Evolutionary conservation across 768 basidiomycete species (phyloP), one percentile per base, ranked within the genome.

Genomic region (Boletus insuetus): DNA sequence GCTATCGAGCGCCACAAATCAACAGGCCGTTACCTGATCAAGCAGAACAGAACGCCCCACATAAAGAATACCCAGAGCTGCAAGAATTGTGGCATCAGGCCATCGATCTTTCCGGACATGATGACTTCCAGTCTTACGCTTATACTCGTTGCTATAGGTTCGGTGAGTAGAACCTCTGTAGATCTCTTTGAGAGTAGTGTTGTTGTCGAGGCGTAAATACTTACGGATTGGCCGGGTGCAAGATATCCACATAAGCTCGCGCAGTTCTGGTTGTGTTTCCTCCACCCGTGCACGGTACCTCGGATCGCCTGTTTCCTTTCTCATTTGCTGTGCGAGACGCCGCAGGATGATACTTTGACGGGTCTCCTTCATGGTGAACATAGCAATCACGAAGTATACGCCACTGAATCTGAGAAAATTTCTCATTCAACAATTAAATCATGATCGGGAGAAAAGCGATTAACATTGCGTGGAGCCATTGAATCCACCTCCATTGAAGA

Each of bases 401-500:
- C 76, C 83, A 20, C 78, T 79, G 29, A 83, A 66, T 55, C 88
- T 87, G 43, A 19, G 11, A 11, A 31, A 5, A 3, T n/a, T 60
- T 38, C 9, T 29, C 29, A 29, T 29, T 29, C 29, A 29, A 29
- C 29, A 29, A 29, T 8, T 29, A n/a, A 5, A 46, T 31, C 37
- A 37, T 29, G 35, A 41, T 10, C 13, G n/a, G 51, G 49, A 53
- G 46, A 48, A 47, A 56, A 20, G n/a, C n/a, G 35, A 64, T 58
- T 32, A 24, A 82, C 85, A 86, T 89, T 62, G 84, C 74, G 55
- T 85, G 83, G 13, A 90, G 78, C 89, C 89, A 91, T 64, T 89
- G 83, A 22, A 93, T 89, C 88, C 89, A 91, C 22, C 88, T 76
- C 88, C 90, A 91, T 63, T 76, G 75, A 13, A 91, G 70, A 20